A percentile compares a stretch with the other conserved stretches of the same genome.
These are phyloP conservation scores for Boletus eberwhitei DNA, from an alignment of 768 basidiomycete genomes.

Conservation along the genomic window DNA sequence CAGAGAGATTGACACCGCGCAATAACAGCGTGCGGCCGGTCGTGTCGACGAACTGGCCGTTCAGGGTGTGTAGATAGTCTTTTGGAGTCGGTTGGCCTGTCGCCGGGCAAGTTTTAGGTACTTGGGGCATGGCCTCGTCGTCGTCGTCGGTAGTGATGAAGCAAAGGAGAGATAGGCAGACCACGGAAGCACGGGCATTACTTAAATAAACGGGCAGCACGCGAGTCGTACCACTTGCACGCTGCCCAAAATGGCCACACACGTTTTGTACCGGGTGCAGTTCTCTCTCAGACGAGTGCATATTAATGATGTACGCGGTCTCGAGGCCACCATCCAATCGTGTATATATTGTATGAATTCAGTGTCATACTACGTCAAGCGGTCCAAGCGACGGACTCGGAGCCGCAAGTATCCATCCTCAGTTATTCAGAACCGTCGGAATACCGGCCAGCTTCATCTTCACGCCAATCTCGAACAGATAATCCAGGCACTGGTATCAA, in stretches of 20 bases:
- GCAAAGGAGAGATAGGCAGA: not conserved
- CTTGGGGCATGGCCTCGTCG: constrained; percentile 17
- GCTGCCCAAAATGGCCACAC: constrained; percentile 9
- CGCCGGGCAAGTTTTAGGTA: constrained; percentile 16
- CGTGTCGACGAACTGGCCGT: constrained; percentile 70
- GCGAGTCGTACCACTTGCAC: constrained; percentile 20
- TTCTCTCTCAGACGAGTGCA: not conserved
- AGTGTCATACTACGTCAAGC: not conserved
- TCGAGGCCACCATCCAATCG: not conserved
- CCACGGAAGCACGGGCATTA: not conserved
- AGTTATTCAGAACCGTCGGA: constrained; percentile 40
- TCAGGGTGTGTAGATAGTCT: constrained; percentile 59
- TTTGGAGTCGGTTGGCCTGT: constrained; percentile 14
- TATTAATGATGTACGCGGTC: constrained; percentile 1
- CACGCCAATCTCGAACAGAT: constrained; percentile 84
- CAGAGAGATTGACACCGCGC: constrained; percentile 93
- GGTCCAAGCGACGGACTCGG: not conserved
- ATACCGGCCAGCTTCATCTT: constrained; percentile 72
- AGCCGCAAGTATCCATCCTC: constrained; percentile 2
- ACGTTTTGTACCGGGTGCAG: not conserved
- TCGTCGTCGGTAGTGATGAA: constrained; percentile 3
- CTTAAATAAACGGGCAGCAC: not conserved
- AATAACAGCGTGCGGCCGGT: constrained; percentile 75
- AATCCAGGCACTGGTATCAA: constrained; percentile 70
- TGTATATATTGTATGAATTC: not conserved